Evolutionary conservation across 345 rosid genomes (phyloP), one percentile per base, ranked within the genome.

Genomic region (Crucihimalaya himalaica): DNA sequence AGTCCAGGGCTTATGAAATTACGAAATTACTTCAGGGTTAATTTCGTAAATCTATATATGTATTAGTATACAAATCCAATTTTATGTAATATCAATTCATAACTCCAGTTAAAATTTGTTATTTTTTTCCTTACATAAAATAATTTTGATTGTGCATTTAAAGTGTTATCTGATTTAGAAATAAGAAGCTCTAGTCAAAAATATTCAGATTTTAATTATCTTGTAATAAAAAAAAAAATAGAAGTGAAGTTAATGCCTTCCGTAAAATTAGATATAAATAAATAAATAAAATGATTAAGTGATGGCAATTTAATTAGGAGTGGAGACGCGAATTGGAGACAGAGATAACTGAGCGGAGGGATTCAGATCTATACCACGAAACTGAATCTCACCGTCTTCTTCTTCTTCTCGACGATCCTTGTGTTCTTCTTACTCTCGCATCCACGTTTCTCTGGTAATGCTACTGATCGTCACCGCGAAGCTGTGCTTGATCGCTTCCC

Each of bases 1-100:
- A 91, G 77, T 86, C 86, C 27, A 87, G 93, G 81, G 83, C 88
- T 0, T 83, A 78, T 73, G 95, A 86, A 71, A 77, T 89, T 56
- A 83, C 84, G 39, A 80, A 78, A 29, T 76, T 83, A 54, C 89
- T 94, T 64, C 78, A 65, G 70, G 82, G 86, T 42, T 82, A 74
- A 63, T 48, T 58, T 9, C 66, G 60, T 25, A 14, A 37, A 60
- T 57, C 8, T 28, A 25, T 25, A 7, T 25, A 29, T 31, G 14
- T 39, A 39, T 35, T 3, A 1, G 7, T 42, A n/a, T 16, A 45
- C 18, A 39, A 6, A n/a, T 42, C 35, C 43, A 63, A 11, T 13
- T 19, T 51, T 52, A 18, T 37, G 27, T 50, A 19, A 21, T 32
- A 32, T 59, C 39, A 56, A 20, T 47, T 23, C 43, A 42, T 55